Percentiles rank a stretch among this genome's conserved stretches.
Conservation (phyloP, 2,329 filamentous ascomycete species). For the Endocalyx cinctus region DNA sequence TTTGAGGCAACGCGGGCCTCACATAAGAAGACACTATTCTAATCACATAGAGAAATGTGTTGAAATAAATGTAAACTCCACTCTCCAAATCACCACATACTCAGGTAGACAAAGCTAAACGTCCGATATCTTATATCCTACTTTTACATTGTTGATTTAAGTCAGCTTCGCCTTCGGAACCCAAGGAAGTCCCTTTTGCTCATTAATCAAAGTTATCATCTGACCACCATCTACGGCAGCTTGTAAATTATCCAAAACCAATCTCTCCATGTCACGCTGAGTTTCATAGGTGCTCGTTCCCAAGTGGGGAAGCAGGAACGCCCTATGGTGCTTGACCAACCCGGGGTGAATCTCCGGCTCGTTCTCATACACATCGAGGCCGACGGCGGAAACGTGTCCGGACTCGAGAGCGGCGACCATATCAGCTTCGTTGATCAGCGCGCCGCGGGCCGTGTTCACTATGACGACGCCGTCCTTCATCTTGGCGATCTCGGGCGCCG, state of each 20-base stretch:
- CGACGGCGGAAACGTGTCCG: constrained; percentile 49
- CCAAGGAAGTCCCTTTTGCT: constrained; percentile 45
- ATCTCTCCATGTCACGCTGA: constrained; percentile 35
- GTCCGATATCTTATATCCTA: no score
- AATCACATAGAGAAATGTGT: no score
- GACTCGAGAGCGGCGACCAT: constrained; percentile 48
- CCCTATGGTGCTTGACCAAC: constrained; percentile 53
- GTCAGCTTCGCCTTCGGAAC: constrained; percentile 11
- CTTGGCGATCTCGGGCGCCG: constrained; percentile 41
- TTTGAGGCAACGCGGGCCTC: no score
- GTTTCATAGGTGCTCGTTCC: constrained; percentile 61
- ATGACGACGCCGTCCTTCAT: constrained; percentile 54
- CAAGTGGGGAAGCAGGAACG: constrained; percentile 62
- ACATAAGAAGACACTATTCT: no score
- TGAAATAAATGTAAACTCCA: no score
- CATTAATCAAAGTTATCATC: constrained; percentile 56
- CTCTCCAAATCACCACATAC: no score
- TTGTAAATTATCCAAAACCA: constrained; percentile 46
- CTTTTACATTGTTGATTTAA: no score
- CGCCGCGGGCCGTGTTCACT: constrained; percentile 54
- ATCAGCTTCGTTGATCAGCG: constrained; percentile 52
- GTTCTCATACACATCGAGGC: constrained; percentile 53
- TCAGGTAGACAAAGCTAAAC: no score
- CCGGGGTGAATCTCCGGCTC: constrained; percentile 59
- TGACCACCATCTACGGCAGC: constrained; percentile 51